These are phyloP conservation scores for Aureobasidium pullulans DNA, from an alignment of 2,329 filamentous ascomycete species.

Conservation along the genomic window DNA sequence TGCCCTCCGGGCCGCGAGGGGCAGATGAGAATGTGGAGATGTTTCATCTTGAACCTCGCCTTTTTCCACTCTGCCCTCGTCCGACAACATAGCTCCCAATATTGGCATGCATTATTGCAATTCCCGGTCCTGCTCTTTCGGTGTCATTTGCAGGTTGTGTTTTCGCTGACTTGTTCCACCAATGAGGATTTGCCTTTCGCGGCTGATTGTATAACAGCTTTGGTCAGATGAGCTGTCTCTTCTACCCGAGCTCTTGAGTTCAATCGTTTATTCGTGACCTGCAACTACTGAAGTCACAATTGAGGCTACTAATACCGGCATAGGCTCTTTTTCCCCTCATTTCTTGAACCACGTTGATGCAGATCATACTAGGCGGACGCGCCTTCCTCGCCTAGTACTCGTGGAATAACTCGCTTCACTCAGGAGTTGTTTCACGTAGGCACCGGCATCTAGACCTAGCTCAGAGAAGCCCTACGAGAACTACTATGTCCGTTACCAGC, in stretches of 20 bases:
- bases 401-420: neutral
- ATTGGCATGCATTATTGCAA: neutral
- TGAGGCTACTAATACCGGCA: neutral
- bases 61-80: neutral
- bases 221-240: neutral
- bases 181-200: neutral
- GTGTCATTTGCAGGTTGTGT: too few species aligned
- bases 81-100: neutral
- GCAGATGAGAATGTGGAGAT: neutral
- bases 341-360: too few species aligned
- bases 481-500: too few species aligned
- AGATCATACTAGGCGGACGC: neutral
- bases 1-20: neutral
- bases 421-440: neutral
- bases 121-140: neutral
- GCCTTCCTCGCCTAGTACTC: neutral
- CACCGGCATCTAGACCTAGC: neutral
- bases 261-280: neutral
- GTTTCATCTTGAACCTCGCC: neutral
- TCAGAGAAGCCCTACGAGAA: neutral
- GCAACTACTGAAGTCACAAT: neutral
- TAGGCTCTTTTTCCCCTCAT: neutral
- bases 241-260: neutral
- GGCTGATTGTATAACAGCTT: neutral
- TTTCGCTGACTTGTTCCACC: neutral